phyloP scores from a whole-genome alignment of 257 asterid genomes.

The Solanum chiquidenum region DNA sequence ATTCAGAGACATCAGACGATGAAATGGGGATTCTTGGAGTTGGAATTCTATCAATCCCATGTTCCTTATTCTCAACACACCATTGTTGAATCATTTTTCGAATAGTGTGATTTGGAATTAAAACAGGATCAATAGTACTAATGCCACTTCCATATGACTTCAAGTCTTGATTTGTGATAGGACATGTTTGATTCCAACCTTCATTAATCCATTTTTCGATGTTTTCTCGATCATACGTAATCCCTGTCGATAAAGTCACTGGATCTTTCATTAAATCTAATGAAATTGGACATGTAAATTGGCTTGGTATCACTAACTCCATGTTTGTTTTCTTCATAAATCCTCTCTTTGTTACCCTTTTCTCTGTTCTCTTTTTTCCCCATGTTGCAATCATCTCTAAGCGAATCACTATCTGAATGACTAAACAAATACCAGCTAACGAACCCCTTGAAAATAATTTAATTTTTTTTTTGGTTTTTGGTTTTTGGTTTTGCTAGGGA shows the following conservation, averaged over 20 bases:
- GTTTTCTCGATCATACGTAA: slow-evolving; percentile 43
- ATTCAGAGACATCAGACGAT: slow-evolving; percentile 18
- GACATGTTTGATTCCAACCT: slow-evolving; percentile 37
- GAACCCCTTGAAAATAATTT: not conserved
- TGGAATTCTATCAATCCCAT: slow-evolving; percentile 38
- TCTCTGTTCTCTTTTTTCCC: slow-evolving; percentile 21
- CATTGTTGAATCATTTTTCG: slow-evolving; percentile 43
- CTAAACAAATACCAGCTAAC: not conserved
- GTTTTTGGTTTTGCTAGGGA: not conserved
- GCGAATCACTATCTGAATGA: not conserved
- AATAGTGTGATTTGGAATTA: slow-evolving; percentile 26
- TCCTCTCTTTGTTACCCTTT: not conserved
- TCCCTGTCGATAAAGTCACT: slow-evolving; percentile 48
- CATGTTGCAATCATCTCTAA: slow-evolving; percentile 18
- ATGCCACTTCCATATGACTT: not conserved
- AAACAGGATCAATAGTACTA: not conserved
- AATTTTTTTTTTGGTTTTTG: not conserved
- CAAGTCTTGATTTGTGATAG: slow-evolving; percentile 30
- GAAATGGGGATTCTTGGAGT: slow-evolving; percentile 32
- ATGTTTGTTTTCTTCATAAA: not conserved
- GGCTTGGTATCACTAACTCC: slow-evolving; percentile 20
- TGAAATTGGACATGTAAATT: slow-evolving; percentile 34
- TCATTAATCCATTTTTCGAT: slow-evolving; percentile 42
- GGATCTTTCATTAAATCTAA: slow-evolving; percentile 51
- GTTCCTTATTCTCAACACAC: slow-evolving; percentile 34